Base-by-base conservation (phyloP, 1,284 basidiomycete genomes). In the Gomphus bonarii region DNA sequence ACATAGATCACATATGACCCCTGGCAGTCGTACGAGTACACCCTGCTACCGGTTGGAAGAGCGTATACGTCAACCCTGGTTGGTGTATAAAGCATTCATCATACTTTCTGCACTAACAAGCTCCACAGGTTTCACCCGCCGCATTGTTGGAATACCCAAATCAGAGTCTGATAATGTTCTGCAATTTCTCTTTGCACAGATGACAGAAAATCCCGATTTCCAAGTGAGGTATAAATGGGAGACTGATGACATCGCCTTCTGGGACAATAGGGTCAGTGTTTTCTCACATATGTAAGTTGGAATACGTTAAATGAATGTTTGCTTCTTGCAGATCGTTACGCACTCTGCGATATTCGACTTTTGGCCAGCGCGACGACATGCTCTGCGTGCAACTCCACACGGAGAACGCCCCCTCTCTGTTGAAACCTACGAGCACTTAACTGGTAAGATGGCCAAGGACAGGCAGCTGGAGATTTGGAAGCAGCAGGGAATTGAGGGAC, bases 31-130 rank as follows among this genome's bases (percentile, higher is more conserved):
- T 87, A 54, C 78, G 86, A 31, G 82, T 88, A 16, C 84, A 90
- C 66, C 88, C 87, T n/a, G 79, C 76, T 1, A 91, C 88, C 0
- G 86, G 87, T 9, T 89, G 84, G 84, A 89, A 91, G 76, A 81
- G 78, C 57, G 67, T 90, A 62, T 89, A 79, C 63, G 82, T 87
- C 64, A 88, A 88, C 66, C 82, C 79, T 53, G 79, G 80, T 59
- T 14, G 9, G 50, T 38, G 30, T 8, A 28, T 18, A 30, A 35
- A 12, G 55, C 5, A n/a, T 30, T 8, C 25, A 36, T 38, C 9
- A 12, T 11, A 12, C 30, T 28, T 30, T 8, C n/a, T 3, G 36
- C 10, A 35, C 8, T 58, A 18, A 53, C 46, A n/a, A 40, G 4
- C 35, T 18, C 46, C 47, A n/a, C 43, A 60, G 72, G 70, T 8